Conservation (phyloP, 108 stramenopile species). For the Skeletonema grethae region DNA sequence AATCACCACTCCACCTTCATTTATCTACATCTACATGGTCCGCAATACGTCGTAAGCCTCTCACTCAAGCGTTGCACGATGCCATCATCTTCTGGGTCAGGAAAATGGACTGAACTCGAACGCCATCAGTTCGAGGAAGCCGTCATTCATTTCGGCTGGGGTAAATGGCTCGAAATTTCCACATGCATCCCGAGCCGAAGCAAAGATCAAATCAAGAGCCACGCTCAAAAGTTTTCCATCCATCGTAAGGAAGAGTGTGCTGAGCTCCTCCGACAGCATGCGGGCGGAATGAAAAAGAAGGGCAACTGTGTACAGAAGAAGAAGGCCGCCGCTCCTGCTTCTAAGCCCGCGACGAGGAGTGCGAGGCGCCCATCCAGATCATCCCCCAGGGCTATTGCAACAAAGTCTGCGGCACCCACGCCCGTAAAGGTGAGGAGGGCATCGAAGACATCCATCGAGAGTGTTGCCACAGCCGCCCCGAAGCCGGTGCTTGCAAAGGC, state of each 20-base stretch:
- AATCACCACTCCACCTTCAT: no score
- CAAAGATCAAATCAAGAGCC: slow-evolving; percentile 9
- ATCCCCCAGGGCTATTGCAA: not conserved
- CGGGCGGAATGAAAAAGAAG: not conserved
- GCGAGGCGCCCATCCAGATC: no score
- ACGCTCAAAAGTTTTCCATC: slow-evolving; percentile 16
- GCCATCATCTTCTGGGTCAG: not conserved
- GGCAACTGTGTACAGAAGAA: not conserved
- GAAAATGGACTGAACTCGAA: slow-evolving; percentile 5
- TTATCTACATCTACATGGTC: no score
- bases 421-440: not conserved
- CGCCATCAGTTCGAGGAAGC: slow-evolving; percentile 1
- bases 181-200: not conserved
- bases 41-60: no score
- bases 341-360: not conserved
- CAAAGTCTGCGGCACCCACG: no score
- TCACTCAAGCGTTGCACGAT: no score
- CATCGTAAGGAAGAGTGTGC: not conserved
- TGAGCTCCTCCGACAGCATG: not conserved
- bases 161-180: slow-evolving; percentile 5
- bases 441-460: not conserved
- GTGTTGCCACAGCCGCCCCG: not conserved
- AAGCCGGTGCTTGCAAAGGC: not conserved
- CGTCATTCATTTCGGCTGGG: slow-evolving; percentile 10
- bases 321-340: not conserved